Conservation (phyloP, 140 eudicot genomes). For the Cichorium intybus region DNA sequence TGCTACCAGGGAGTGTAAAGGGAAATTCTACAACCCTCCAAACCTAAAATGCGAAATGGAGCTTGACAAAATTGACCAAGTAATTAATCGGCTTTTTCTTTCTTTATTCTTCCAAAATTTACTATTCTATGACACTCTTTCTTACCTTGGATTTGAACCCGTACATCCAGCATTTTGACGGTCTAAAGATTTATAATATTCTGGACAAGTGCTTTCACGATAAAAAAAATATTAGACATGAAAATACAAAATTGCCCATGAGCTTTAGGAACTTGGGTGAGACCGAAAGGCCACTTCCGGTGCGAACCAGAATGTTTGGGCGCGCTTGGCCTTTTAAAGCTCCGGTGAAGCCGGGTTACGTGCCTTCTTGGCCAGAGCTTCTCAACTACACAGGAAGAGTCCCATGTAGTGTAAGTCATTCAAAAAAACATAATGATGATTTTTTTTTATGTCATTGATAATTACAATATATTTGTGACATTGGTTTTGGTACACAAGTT, state of each 20-base stretch:
- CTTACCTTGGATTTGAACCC: not conserved
- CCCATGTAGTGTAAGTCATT: constrained; percentile 36
- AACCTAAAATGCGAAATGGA: not conserved
- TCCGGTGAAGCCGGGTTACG: constrained; percentile 46
- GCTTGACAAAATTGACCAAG: not conserved
- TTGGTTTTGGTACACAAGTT: no score
- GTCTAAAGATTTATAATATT: not conserved
- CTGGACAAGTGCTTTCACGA: not conserved
- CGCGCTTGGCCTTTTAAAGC: constrained; percentile 64
- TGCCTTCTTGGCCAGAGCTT: constrained; percentile 50
- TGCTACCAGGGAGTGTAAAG: not conserved
- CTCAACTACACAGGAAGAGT: not conserved
- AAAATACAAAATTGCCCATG: constrained; percentile 18
- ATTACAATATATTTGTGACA: not conserved
- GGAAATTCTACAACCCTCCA: not conserved
- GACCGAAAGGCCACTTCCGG: constrained; percentile 37
- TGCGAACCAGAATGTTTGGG: constrained; percentile 53
- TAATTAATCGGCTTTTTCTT: not conserved
- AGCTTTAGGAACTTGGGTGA: constrained; percentile 46
- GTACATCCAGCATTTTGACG: not conserved
- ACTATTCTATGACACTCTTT: not conserved
- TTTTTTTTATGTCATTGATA: no score
- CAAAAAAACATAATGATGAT: not conserved
- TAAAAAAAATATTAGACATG: not conserved
- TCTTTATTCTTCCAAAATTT: not conserved